These are phyloP conservation scores for Chlorella sp. DNA, from an alignment of 139 green algal genomes.

Conservation along the genomic window DNA sequence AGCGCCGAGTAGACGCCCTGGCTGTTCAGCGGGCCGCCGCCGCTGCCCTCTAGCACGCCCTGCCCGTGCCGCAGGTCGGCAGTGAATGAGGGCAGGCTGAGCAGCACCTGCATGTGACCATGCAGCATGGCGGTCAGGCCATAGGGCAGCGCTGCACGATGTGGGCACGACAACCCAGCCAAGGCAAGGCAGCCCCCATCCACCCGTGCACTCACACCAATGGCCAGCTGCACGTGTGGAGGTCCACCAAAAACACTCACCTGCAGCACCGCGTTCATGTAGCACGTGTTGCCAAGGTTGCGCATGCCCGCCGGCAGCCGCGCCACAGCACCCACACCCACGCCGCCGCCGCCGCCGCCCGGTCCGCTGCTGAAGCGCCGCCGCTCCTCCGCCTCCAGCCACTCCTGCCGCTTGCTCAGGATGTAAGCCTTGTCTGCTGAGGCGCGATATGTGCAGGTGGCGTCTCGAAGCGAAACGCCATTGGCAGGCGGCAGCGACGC, in stretches of 20 bases:
- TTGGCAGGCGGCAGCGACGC: not conserved
- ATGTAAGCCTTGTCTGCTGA: not conserved
- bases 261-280: conserved; percentile 94
- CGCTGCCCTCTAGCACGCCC: not conserved
- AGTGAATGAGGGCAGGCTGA: conserved; percentile 54
- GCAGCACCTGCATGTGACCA: conserved; percentile 55
- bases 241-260: not conserved
- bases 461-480: too few species aligned
- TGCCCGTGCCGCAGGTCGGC: conserved; percentile 49
- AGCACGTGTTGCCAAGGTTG: conserved; percentile 98
- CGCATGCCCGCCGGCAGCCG: conserved; percentile 63
- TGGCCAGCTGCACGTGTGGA: not conserved
- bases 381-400: not conserved
- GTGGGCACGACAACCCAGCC: too few species aligned
- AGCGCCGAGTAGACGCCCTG: conserved; percentile 9
- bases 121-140: too few species aligned
- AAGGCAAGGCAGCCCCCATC: too few species aligned
- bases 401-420: not conserved
- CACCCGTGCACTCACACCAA: not conserved
- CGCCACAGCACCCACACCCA: not conserved
- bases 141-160: too few species aligned
- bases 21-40: not conserved
- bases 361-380: not conserved
- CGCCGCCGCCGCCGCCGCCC: not conserved
- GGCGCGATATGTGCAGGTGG: not conserved